phyloP scores from a whole-genome alignment of 1,284 basidiomycete genomes.

The Lignosus rhinocerotis region DNA sequence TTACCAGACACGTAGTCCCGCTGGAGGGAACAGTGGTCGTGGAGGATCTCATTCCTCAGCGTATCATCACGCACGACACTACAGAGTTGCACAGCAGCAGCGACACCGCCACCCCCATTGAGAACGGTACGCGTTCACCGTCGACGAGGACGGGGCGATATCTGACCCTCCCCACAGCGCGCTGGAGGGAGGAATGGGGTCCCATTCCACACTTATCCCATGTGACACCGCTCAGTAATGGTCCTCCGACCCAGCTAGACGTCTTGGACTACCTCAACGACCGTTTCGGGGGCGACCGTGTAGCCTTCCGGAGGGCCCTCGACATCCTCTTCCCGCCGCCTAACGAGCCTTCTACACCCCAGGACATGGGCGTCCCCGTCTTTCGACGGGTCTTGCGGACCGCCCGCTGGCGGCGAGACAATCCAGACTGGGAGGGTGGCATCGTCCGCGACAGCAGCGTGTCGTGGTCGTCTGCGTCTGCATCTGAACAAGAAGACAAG shows the following conservation, averaged over 20 bases:
- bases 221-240: background rate
- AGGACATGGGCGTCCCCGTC: background rate
- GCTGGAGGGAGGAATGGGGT: constrained; percentile 3
- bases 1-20: too few species aligned
- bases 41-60: too few species aligned
- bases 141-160: background rate
- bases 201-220: background rate
- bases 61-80: too few species aligned
- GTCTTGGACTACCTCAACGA: constrained; percentile 1
- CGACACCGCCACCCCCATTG: too few species aligned
- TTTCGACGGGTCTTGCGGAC: constrained; percentile 9
- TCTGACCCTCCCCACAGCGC: background rate
- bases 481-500: constrained; percentile 19
- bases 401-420: constrained; percentile 14
- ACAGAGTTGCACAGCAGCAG: too few species aligned
- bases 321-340: constrained; percentile 6
- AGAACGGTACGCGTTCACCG: too few species aligned
- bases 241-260: background rate
- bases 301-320: constrained; percentile 1
- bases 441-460: constrained; percentile 13
- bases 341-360: background rate
- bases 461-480: background rate
- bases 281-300: constrained; percentile 1
- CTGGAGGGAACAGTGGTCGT: too few species aligned
- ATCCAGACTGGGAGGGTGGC: constrained; percentile 17